Evolutionary conservation across 169 alveolate genomes (phyloP).

Genomic region (Cryptosporidium ubiquitum): DNA sequence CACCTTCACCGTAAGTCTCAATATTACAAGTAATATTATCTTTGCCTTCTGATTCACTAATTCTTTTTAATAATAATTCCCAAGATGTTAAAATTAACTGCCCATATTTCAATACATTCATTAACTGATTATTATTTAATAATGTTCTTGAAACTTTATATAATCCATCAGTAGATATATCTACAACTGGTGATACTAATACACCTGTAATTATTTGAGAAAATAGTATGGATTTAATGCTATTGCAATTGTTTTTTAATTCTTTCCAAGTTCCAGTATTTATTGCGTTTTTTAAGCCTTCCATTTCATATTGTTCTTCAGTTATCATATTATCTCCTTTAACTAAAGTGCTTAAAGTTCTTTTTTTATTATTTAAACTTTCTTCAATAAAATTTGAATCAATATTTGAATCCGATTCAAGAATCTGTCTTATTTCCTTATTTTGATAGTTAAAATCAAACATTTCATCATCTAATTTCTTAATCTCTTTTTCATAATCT

Average conservation of each 20-base stretch:
- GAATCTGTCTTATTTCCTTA: not conserved
- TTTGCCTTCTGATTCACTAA: conserved; percentile 23
- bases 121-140: conserved; percentile 25
- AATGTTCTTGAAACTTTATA: conserved; percentile 30
- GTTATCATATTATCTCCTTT: not conserved
- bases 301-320: not conserved
- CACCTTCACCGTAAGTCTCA: conserved; percentile 39
- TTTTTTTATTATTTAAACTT: not conserved
- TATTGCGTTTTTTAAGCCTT: conserved; percentile 9
- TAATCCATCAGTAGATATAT: conserved; percentile 46
- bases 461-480: not conserved
- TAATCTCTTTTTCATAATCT: not conserved
- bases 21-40: not conserved
- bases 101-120: conserved; percentile 39
- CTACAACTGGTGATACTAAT: conserved; percentile 41
- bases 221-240: conserved; percentile 51
- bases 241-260: conserved; percentile 13
- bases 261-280: conserved; percentile 13
- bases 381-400: not conserved
- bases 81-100: conserved; percentile 38
- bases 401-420: not conserved
- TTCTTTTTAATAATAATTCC: conserved; percentile 54
- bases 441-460: conserved; percentile 39
- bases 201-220: conserved; percentile 61
- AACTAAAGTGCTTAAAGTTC: not conserved